These are phyloP conservation scores for Chrysosphaeria jannelii DNA, from an alignment of 2,329 filamentous ascomycete genomes.

Conservation along the genomic window DNA sequence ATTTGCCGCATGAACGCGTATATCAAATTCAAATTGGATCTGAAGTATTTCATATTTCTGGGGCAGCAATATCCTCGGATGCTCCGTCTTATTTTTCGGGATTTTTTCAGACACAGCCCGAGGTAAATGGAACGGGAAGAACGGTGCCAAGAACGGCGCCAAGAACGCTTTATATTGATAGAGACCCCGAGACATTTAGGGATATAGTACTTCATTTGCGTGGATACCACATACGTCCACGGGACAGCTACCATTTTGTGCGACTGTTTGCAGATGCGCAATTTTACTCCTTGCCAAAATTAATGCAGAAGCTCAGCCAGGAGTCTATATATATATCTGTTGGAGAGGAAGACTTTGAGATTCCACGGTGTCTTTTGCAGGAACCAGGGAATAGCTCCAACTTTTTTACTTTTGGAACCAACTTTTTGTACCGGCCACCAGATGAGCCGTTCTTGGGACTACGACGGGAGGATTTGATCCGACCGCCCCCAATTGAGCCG, in stretches of 20 bases:
- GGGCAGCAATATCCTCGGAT: conserved; percentile 43
- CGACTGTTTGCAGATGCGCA: conserved; percentile 83
- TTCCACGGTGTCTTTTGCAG: conserved; percentile 65
- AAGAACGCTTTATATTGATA: conserved; percentile 74
- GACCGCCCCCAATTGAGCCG: conserved; percentile 62
- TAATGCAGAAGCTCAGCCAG: conserved; percentile 75
- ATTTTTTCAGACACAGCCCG: conserved; percentile 66
- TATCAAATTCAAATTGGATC: conserved; percentile 48
- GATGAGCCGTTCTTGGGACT: conserved; percentile 65
- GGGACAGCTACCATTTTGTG: conserved; percentile 65
- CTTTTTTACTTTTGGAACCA: conserved; percentile 79
- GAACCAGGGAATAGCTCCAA: conserved; percentile 77
- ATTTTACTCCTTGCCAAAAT: conserved; percentile 56
- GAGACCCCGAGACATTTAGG: conserved; percentile 63
- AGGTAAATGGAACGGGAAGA: conserved; percentile 11
- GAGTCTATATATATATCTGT: conserved; percentile 82
- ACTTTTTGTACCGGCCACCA: conserved; percentile 56
- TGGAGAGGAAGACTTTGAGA: conserved; percentile 62
- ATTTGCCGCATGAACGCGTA: conserved; percentile 38
- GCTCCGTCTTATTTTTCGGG: conserved; percentile 90
- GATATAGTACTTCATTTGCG: conserved; percentile 80
- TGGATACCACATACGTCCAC: conserved; percentile 63
- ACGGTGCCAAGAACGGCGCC: conserved; percentile 15
- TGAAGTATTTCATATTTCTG: conserved; percentile 41
- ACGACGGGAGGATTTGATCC: conserved; percentile 44